Conservation (phyloP, 2,329 filamentous ascomycete species). For the Cylindrodendrum hubeiense region DNA sequence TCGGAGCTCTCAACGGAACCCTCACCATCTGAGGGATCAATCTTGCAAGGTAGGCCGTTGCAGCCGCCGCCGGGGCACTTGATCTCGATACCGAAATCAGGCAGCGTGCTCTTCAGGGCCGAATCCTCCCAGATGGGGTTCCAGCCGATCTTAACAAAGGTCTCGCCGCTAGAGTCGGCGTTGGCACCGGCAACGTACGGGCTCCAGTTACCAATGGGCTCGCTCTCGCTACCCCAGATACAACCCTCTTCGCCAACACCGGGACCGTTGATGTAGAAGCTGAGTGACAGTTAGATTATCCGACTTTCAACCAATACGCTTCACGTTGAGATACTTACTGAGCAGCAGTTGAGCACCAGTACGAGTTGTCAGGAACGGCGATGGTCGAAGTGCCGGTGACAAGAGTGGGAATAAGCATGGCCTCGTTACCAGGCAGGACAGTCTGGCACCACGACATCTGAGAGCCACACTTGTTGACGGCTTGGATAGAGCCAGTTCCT, state of each 20-base stretch:
- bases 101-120: constrained; percentile 66
- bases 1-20: constrained; percentile 70
- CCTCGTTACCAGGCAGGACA: constrained; percentile 82
- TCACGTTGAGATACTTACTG: constrained; percentile 66
- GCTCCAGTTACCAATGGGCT: constrained; percentile 80
- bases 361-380: constrained; percentile 76
- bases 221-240: constrained; percentile 74
- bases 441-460: constrained; percentile 83
- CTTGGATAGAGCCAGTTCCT: constrained; percentile 74
- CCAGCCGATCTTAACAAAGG: constrained; percentile 81
- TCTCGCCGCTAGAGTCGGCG: constrained; percentile 72
- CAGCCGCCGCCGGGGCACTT: constrained; percentile 75
- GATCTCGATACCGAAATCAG: constrained; percentile 77
- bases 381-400: constrained; percentile 69
- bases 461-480: constrained; percentile 73
- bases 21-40: constrained; percentile 70
- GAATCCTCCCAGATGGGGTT: constrained; percentile 79
- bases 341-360: constrained; percentile 80
- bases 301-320: constrained; percentile 33
- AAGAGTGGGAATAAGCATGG: constrained; percentile 85
- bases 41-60: constrained; percentile 80
- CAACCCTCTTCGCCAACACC: constrained; percentile 75
- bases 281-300: constrained; percentile 52
- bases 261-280: constrained; percentile 84
- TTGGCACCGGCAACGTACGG: constrained; percentile 84